A percentile compares a stretch with the other conserved stretches of the same genome.
Conservation (phyloP, 129 eudicot species). For the Helianthus annuus region HanXRQr2.0-SUNRISE NC_035434.2:151210073-151210572, state of each 20-base stretch:
- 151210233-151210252: conserved; percentile 68
- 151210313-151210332: conserved; percentile 51
- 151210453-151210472: conserved; percentile 30
- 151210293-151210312: conserved; percentile 42
- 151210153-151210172: conserved; percentile 89
- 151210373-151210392: conserved; percentile 57
- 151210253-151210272: conserved; percentile 67
- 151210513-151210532: conserved; percentile 26
- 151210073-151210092: conserved; percentile 48
- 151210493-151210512: conserved; percentile 5
- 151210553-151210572: conserved; percentile 46
- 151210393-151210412: conserved; percentile 33
- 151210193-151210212: conserved; percentile 46
- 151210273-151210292: conserved; percentile 70
- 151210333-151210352: conserved; percentile 68
- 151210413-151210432: conserved; percentile 39
- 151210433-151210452: conserved; percentile 38
- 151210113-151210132: conserved; percentile 80
- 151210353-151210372: conserved; percentile 80
- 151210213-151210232: conserved; percentile 70
- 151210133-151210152: conserved; percentile 80
- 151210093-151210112: conserved; percentile 80
- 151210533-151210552: conserved; percentile 39
- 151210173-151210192: conserved; percentile 78
- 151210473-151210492: conserved; percentile 8